Conservation (phyloP, 352 stramenopile genomes). For the Phytophthora aleatoria region DNA sequence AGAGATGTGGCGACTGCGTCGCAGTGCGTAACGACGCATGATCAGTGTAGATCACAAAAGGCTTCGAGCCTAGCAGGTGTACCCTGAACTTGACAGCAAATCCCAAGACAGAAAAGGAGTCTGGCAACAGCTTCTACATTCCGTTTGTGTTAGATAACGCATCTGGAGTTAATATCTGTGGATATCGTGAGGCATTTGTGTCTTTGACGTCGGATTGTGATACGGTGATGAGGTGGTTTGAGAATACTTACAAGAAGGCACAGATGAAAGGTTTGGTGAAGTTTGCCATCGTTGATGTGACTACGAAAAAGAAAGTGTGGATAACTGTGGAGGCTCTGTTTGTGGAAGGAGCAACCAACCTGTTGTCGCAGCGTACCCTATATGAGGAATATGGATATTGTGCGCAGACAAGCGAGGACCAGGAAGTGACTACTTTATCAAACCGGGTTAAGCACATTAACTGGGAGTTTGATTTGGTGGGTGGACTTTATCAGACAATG, state of each 20-base stretch:
- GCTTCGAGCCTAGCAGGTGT: too few species aligned
- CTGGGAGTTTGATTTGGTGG: conserved; percentile 3
- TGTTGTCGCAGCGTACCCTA: not conserved
- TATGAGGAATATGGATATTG: not conserved
- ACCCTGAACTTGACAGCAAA: not conserved
- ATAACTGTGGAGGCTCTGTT: not conserved
- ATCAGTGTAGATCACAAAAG: too few species aligned
- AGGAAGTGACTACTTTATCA: not conserved
- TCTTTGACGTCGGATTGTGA: conserved; percentile 8
- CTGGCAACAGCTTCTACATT: not conserved
- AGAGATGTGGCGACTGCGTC: too few species aligned
- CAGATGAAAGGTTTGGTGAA: conserved; percentile 1
- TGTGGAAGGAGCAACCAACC: conserved; percentile 2
- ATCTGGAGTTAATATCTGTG: conserved; percentile 18
- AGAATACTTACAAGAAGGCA: conserved; percentile 2
- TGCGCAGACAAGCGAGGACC: not conserved
- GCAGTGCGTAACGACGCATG: too few species aligned
- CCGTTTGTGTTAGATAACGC: conserved; percentile 11
- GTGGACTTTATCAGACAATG: conserved; percentile 4
- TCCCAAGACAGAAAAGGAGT: not conserved
- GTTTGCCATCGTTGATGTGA: not conserved
- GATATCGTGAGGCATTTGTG: conserved; percentile 8
- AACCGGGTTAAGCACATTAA: not conserved
- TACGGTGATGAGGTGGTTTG: conserved; percentile 9
- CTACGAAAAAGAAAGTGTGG: not conserved